Evolutionary conservation across 2,329 filamentous ascomycete genomes (phyloP).

Genomic region (Colletotrichum lupini): DNA sequence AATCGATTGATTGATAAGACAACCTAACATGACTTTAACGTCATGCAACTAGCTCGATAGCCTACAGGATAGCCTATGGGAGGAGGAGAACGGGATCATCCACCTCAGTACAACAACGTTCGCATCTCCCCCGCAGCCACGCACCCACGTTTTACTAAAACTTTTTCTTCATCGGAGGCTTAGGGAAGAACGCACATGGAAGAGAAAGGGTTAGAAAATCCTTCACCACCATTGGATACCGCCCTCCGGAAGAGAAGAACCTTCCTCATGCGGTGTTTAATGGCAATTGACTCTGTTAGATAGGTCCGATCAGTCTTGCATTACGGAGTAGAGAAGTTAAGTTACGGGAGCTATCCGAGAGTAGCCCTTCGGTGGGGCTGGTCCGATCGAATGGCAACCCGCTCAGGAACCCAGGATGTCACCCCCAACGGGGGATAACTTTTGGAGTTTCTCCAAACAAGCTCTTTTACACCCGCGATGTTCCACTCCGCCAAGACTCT

Average conservation of each 20-base stretch:
- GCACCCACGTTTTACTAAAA: background rate
- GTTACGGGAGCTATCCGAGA: conserved; percentile 6
- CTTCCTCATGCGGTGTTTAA: conserved; percentile 8
- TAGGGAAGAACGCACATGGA: background rate
- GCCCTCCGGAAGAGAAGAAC: background rate
- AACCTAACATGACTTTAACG: background rate
- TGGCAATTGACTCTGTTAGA: background rate
- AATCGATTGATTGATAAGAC: background rate
- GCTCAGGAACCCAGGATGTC: background rate
- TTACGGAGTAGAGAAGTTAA: background rate
- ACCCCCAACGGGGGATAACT: background rate
- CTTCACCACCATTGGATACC: background rate
- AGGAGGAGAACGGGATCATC: background rate
- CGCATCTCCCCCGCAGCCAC: conserved; percentile 23
- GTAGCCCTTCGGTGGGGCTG: conserved; percentile 18
- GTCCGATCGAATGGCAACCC: conserved; percentile 24
- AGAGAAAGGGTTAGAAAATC: background rate
- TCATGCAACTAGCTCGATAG: background rate
- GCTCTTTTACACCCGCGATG: background rate
- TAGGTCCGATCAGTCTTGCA: background rate
- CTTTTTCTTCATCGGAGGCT: background rate
- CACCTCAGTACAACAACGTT: background rate
- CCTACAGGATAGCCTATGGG: background rate
- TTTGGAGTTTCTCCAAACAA: background rate
- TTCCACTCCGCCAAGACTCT: conserved; percentile 21